A percentile compares a stretch with the other conserved stretches of the same genome.
phyloP scores from a whole-genome alignment of 768 basidiomycete species.

The Mycena polygramma region DNA sequence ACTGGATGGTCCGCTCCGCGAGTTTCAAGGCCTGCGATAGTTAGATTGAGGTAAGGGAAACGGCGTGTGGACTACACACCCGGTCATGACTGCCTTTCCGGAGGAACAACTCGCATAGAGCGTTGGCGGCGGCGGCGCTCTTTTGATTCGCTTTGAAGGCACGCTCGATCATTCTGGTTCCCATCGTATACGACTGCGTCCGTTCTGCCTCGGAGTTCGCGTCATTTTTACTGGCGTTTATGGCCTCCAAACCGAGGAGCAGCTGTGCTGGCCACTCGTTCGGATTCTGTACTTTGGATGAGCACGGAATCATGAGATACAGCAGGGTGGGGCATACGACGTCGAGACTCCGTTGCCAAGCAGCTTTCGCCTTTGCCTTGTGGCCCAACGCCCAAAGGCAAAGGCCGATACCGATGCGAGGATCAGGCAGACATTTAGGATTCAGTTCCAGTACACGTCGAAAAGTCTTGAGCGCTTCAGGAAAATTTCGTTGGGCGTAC shows the following conservation, averaged over 20 bases:
- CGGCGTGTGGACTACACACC: conserved; percentile 52
- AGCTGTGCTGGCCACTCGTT: conserved; percentile 84
- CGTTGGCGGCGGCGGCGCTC: conserved; percentile 87
- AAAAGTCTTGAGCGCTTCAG: conserved; percentile 86
- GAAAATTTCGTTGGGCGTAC: conserved; percentile 82
- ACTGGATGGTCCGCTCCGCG: conserved; percentile 94
- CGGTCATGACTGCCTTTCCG: conserved; percentile 74
- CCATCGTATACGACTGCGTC: conserved; percentile 68
- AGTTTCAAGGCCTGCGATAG: conserved; percentile 83
- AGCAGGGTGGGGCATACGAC: conserved; percentile 65
- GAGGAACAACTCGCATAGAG: conserved; percentile 83
- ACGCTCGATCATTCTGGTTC: conserved; percentile 78
- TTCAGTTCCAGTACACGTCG: conserved; percentile 85
- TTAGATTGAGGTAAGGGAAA: not conserved
- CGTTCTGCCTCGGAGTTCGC: conserved; percentile 74
- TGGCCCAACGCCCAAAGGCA: conserved; percentile 94
- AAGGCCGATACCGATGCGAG: conserved; percentile 94
- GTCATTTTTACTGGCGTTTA: conserved; percentile 87
- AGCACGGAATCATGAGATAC: conserved; percentile 15
- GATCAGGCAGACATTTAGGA: conserved; percentile 89
- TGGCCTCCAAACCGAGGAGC: conserved; percentile 86
- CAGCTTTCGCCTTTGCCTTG: conserved; percentile 82
- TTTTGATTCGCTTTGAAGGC: conserved; percentile 87
- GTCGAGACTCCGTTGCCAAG: conserved; percentile 92
- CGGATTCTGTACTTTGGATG: conserved; percentile 68